A percentile compares a stretch with the other conserved stretches of the same genome.
These are phyloP conservation scores for Pythium rishiriense DNA, from an alignment of 352 stramenopile species.

Conservation along the genomic window DNA sequence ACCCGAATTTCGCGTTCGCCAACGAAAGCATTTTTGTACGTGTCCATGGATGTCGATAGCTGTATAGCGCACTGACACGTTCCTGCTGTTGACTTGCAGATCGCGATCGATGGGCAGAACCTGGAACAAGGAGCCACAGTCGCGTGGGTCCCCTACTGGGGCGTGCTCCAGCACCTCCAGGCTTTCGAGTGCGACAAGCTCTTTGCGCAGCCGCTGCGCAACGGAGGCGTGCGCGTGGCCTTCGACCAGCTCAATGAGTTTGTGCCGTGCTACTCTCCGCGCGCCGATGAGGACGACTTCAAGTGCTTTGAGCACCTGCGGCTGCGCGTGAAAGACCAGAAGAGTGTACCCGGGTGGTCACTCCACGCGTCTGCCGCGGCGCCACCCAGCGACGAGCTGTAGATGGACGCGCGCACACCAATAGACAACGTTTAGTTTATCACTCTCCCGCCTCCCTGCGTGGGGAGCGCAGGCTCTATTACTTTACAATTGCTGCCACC, in stretches of 20 bases:
- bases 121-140: constrained; percentile 67
- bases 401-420: neutral
- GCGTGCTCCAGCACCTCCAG: constrained; percentile 48
- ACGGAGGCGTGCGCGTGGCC: constrained; percentile 69
- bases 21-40: constrained; percentile 86
- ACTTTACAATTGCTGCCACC: constrained; percentile 2
- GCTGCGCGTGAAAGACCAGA: constrained; percentile 82
- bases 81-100: constrained; percentile 28
- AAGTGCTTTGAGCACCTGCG: constrained; percentile 75
- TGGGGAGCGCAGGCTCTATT: neutral
- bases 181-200: constrained; percentile 44
- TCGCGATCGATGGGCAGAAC: constrained; percentile 82
- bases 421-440: constrained; percentile 3
- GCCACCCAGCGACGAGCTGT: constrained; percentile 10
- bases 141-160: constrained; percentile 78
- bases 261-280: constrained; percentile 63
- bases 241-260: constrained; percentile 79
- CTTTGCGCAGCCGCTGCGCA: constrained; percentile 55
- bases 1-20: constrained; percentile 74
- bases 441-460: neutral
- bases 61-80: neutral
- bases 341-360: constrained; percentile 81
- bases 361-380: constrained; percentile 33
- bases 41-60: neutral
- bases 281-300: constrained; percentile 30